Evolutionary conservation across 768 basidiomycete genomes (phyloP).

Genomic region (Trametes villosa): DNA sequence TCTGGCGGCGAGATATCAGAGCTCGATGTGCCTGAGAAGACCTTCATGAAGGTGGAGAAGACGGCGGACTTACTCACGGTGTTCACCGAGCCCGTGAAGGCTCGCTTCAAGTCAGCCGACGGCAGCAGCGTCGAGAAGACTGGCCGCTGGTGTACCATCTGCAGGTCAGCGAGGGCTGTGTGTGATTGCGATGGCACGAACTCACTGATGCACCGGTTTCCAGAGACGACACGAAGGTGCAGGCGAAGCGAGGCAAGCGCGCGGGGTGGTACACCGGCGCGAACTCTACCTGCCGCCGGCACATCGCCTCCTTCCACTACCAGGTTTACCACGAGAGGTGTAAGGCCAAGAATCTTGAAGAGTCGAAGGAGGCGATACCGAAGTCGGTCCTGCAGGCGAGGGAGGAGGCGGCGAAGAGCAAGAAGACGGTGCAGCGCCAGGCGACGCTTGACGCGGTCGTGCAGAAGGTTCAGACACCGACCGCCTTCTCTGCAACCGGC

Average conservation of each 20-base stretch:
- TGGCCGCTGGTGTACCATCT: not conserved
- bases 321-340: not conserved
- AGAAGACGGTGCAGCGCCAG: not conserved
- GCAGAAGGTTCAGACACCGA: not conserved
- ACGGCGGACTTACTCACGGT: not conserved
- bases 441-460: not conserved
- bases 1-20: not conserved
- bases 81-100: not conserved
- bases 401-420: not conserved
- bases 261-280: not conserved
- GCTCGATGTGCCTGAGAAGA: not conserved
- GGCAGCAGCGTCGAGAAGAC: not conserved
- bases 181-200: not conserved
- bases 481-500: not conserved
- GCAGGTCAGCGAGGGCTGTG: not conserved
- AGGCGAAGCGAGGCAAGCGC: not conserved
- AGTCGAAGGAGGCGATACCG: not conserved
- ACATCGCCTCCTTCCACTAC: constrained; percentile 3
- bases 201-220: not conserved
- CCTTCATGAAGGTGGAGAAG: not conserved
- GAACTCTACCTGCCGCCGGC: constrained; percentile 1
- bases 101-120: not conserved
- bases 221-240: not conserved
- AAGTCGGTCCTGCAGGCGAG: not conserved
- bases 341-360: not conserved